phyloP scores from a whole-genome alignment of 208 protist species.

The Leishmania aethiopica region DNA sequence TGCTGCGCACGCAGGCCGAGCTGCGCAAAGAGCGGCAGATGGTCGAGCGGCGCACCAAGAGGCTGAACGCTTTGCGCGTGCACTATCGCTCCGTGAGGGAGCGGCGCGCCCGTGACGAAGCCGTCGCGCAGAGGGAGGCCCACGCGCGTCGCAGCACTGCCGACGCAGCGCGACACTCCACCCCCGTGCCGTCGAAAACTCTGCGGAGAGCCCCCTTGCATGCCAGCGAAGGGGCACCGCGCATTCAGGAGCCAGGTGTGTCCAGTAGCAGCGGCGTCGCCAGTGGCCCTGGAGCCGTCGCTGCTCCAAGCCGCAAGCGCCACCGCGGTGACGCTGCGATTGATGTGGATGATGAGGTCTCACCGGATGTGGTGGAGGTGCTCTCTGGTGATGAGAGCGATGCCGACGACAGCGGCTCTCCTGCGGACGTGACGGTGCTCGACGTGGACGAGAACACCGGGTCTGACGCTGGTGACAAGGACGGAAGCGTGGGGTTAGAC shows the following conservation, averaged over 20 bases:
- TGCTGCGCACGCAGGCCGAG: constrained; percentile 48
- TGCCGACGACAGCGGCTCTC: neutral
- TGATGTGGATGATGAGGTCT: constrained; percentile 32
- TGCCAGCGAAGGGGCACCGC: neutral
- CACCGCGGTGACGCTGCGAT: constrained; percentile 24
- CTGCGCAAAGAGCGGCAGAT: constrained; percentile 56
- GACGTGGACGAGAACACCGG: constrained; percentile 10
- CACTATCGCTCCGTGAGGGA: constrained; percentile 49
- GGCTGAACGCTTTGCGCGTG: constrained; percentile 39
- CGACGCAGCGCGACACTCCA: neutral
- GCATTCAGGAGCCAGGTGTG: neutral
- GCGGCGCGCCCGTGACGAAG: constrained; percentile 17
- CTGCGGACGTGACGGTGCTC: constrained; percentile 11
- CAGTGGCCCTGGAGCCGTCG: neutral
- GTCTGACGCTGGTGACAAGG: neutral
- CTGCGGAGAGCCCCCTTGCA: neutral
- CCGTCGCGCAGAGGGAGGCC: constrained; percentile 8
- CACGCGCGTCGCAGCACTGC: neutral
- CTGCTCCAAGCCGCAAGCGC: constrained; percentile 22
- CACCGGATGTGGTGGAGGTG: constrained; percentile 22
- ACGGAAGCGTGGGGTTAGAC: neutral
- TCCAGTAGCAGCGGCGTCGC: neutral
- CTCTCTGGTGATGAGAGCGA: constrained; percentile 16
- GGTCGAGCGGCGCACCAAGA: constrained; percentile 44
- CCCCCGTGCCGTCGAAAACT: neutral